Percentiles rank a stretch among this genome's conserved stretches.
Conservation (phyloP, 1,139 yeast species). For the Yamadazyma sp. region DNA sequence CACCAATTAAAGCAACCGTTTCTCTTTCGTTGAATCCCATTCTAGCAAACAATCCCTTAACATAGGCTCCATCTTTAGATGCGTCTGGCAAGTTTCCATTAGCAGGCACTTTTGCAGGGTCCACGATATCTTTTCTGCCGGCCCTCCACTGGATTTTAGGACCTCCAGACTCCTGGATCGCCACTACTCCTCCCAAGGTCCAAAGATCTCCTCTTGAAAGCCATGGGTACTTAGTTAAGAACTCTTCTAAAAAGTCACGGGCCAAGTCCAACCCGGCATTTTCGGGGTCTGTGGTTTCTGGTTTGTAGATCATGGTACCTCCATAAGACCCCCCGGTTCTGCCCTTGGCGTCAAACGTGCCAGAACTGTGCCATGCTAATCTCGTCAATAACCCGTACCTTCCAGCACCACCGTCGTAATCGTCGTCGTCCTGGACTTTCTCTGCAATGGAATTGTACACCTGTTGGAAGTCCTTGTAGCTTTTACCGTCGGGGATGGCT, state of each 20-base stretch:
- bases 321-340: constrained; percentile 77
- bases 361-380: constrained; percentile 76
- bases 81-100: constrained; percentile 86
- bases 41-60: constrained; percentile 63
- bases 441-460: constrained; percentile 79
- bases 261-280: constrained; percentile 74
- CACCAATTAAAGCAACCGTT: constrained; percentile 84
- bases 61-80: constrained; percentile 63
- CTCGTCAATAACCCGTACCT: constrained; percentile 64
- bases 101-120: constrained; percentile 46
- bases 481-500: constrained; percentile 26
- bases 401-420: constrained; percentile 70
- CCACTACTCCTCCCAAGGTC: constrained; percentile 84
- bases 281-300: constrained; percentile 69
- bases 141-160: constrained; percentile 88
- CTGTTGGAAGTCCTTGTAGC: constrained; percentile 62
- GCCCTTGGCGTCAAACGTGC: constrained; percentile 61
- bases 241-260: constrained; percentile 61
- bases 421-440: constrained; percentile 73
- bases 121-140: constrained; percentile 51
- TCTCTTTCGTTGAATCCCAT: constrained; percentile 82
- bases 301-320: constrained; percentile 75
- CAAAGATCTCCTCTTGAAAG: constrained; percentile 83
- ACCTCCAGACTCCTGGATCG: constrained; percentile 83
- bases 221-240: constrained; percentile 68